Evolutionary conservation across 768 basidiomycete species (phyloP), one percentile per base, ranked within the genome.

Genomic region (Lentinula aciculospora): DNA sequence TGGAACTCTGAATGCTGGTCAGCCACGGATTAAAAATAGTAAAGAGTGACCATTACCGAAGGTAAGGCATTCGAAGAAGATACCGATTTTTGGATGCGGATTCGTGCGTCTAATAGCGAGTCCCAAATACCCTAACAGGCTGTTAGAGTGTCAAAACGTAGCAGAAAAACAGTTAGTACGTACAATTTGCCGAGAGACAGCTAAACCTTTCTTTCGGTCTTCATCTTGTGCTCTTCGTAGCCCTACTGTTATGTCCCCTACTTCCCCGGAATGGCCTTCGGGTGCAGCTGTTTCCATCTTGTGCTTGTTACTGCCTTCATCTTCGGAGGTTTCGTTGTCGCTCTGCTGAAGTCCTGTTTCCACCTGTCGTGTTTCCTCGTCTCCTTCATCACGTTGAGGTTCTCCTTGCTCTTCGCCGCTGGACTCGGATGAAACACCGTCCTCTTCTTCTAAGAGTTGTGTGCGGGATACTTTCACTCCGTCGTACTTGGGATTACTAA

Each of bases 11-110:
- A 69, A n/a, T 72, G 64, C 40, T 71, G 66, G 5, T 67, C 64
- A 25, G 67, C 23, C 12, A 9, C 23, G 42, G 9, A 73, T 78
- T 76, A 58, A 27, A 39, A 27, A 57, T 42, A 50, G 56, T 71
- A 15, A 54, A 47, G 53, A 64, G 44, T 17, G 40, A 59, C 6
- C 36, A 47, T 63, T 65, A 87, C 92, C 32, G 62, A 65, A 32
- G 90, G 87, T 5, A 97, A 76, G 49, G 74, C 73, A 65, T 92
- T 90, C 5, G 85, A 77, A 10, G 85, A 74, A 1, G 75, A 65
- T 45, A 85, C 76, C 23, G 86, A 81, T 73, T 94, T 98, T 72
- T 98, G 96, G 44, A 97, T 71, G 25, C 86, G 86, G 68, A 98
- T 98, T 34, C 96, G 84, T n/a, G 90, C 83, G 67, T 97, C 92